Percentiles rank a stretch among this genome's conserved stretches.
Conservation (phyloP, 257 asterid species). For the Nicotiana otophora region DNA sequence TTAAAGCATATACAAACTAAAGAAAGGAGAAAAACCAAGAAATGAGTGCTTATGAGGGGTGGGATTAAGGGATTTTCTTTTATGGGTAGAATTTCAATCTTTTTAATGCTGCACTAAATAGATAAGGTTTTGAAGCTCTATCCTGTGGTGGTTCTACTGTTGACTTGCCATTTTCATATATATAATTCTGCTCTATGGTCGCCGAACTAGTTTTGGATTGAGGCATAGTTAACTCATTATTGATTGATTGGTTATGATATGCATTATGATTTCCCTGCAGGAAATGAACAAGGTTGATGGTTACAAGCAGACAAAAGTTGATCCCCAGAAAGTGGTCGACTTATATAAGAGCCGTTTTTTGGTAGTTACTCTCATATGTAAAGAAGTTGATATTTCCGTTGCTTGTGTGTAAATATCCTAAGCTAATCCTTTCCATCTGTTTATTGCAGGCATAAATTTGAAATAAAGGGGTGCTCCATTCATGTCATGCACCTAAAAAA, state of each 20-base stretch:
- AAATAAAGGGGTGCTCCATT: background rate
- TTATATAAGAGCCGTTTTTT: slow-evolving; percentile 25
- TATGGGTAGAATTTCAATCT: no score
- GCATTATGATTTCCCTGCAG: slow-evolving; percentile 10
- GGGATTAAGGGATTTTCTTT: no score
- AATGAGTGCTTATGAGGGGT: no score
- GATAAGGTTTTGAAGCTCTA: no score
- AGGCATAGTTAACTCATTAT: background rate
- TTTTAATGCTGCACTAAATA: no score
- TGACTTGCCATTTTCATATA: no score
- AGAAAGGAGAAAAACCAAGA: no score
- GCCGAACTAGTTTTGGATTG: background rate
- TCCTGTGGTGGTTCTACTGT: no score
- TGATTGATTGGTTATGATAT: background rate
- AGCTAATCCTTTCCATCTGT: background rate
- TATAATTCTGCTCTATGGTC: background rate
- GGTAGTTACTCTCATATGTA: slow-evolving; percentile 18
- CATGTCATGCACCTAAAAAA: background rate
- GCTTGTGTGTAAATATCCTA: background rate
- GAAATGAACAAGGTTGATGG: slow-evolving; percentile 59
- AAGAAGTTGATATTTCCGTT: background rate
- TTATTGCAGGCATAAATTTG: background rate
- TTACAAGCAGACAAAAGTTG: slow-evolving; percentile 58
- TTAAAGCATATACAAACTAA: no score
- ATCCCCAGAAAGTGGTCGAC: slow-evolving; percentile 33